Evolutionary conservation across 768 basidiomycete genomes (phyloP).

Genomic region (Lyophyllum atratum): DNA sequence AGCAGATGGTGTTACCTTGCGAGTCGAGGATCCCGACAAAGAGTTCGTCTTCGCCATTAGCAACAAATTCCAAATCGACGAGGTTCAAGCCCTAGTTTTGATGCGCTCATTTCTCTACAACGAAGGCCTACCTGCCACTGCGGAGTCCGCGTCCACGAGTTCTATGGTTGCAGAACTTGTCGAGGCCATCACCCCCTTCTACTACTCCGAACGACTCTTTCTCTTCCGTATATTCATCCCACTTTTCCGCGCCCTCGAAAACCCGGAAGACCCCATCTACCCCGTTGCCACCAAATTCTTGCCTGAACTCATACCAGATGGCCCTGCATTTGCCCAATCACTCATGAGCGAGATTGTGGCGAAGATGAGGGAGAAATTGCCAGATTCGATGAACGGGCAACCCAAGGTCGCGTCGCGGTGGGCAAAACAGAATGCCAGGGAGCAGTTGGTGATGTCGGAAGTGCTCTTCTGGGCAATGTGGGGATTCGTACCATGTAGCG

Average conservation of each 20-base stretch:
- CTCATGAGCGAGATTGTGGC: conserved; percentile 63
- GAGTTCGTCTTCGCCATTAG: conserved; percentile 74
- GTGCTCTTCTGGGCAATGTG: conserved; percentile 91
- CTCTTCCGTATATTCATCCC: conserved; percentile 70
- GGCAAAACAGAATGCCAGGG: conserved; percentile 73
- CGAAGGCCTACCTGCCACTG: conserved; percentile 60
- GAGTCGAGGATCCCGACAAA: conserved; percentile 70
- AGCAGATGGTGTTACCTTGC: conserved; percentile 61
- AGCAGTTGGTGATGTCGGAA: conserved; percentile 82
- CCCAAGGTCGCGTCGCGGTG: conserved; percentile 61
- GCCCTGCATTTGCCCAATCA: conserved; percentile 57
- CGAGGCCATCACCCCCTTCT: conserved; percentile 77
- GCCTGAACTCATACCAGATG: conserved; percentile 63
- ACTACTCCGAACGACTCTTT: conserved; percentile 77
- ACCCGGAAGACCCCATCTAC: conserved; percentile 54
- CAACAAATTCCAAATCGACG: conserved; percentile 71
- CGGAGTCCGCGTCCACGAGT: conserved; percentile 41
- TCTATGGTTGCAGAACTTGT: conserved; percentile 60
- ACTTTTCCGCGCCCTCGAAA: conserved; percentile 71
- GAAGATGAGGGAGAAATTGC: conserved; percentile 52
- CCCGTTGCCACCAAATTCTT: conserved; percentile 55
- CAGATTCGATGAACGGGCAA: conserved; percentile 46
- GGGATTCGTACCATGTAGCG: conserved; percentile 68
- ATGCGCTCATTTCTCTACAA: conserved; percentile 80
- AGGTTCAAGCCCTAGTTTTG: conserved; percentile 75